These are phyloP conservation scores for Tolypocladium tundrense DNA, from an alignment of 2,329 filamentous ascomycete species.

Conservation along the genomic window DNA sequence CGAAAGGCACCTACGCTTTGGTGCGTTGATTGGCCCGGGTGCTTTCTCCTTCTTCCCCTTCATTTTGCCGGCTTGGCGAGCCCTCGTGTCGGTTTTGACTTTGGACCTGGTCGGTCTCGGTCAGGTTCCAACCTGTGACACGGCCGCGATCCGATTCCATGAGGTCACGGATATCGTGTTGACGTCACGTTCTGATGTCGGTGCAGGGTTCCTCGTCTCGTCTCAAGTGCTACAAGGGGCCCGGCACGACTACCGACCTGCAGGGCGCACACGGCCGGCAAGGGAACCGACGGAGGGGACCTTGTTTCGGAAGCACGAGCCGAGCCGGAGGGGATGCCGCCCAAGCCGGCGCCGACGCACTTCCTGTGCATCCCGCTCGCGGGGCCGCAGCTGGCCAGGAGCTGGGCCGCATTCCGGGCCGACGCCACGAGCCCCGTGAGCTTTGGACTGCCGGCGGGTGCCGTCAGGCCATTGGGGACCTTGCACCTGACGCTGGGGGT, in stretches of 20 bases:
- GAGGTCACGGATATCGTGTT: background rate
- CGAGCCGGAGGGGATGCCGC: constrained; percentile 19
- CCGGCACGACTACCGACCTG: background rate
- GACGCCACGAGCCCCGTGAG: constrained; percentile 38
- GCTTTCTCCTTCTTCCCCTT: background rate
- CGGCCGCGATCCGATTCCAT: background rate
- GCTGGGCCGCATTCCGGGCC: constrained; percentile 49
- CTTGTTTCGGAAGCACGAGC: background rate
- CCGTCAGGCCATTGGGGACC: constrained; percentile 67
- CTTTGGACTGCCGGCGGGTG: constrained; percentile 49
- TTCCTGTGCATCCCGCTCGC: constrained; percentile 69
- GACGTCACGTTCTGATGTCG: background rate
- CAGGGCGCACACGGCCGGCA: background rate
- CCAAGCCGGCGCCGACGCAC: constrained; percentile 49
- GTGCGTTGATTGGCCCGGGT: background rate
- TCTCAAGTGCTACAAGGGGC: background rate
- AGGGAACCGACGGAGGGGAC: background rate
- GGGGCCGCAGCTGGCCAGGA: constrained; percentile 53
- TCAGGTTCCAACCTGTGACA: background rate
- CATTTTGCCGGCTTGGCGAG: background rate
- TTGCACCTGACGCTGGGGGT: constrained; percentile 82
- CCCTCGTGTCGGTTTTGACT: too few relatives aligned
- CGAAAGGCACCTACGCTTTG: background rate
- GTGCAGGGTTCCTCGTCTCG: background rate
- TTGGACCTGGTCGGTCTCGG: background rate